A percentile compares a stretch with the other conserved stretches of the same genome.
phyloP scores from a whole-genome alignment of 2,329 filamentous ascomycete genomes.

The Geosmithia putterillii region DNA sequence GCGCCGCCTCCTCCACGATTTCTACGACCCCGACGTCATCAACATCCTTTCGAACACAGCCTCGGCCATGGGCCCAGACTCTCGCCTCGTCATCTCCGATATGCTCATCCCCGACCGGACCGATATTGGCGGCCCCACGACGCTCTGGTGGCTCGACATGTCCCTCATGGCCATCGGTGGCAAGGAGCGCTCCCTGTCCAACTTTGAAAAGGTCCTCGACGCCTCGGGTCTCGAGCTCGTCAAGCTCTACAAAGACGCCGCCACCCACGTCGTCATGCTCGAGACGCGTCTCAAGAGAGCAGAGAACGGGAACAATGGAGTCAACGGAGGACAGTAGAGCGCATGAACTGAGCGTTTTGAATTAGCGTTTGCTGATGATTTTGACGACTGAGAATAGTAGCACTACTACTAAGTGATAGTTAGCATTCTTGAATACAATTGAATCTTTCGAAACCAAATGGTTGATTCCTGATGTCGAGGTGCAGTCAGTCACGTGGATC shows the following conservation, averaged over 20 bases:
- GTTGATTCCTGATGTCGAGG: too few relatives aligned
- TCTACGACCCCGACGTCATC: neutral
- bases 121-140: neutral
- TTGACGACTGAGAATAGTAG: too few relatives aligned
- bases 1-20: neutral
- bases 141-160: neutral
- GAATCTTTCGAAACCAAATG: too few relatives aligned
- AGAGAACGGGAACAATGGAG: neutral
- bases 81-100: neutral
- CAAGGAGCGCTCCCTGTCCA: neutral
- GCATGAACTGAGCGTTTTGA: too few relatives aligned
- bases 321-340: neutral
- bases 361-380: neutral
- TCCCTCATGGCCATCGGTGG: neutral
- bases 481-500: too few relatives aligned
- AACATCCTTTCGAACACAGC: neutral
- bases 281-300: neutral
- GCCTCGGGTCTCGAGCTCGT: neutral
- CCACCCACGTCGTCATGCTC: neutral
- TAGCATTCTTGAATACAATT: too few relatives aligned
- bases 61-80: neutral
- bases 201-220: neutral
- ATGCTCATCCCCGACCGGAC: neutral
- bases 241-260: neutral
- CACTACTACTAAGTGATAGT: too few relatives aligned